Conservation (phyloP, 129 eudicot genomes). For the Dittrichia graveolens region DNA sequence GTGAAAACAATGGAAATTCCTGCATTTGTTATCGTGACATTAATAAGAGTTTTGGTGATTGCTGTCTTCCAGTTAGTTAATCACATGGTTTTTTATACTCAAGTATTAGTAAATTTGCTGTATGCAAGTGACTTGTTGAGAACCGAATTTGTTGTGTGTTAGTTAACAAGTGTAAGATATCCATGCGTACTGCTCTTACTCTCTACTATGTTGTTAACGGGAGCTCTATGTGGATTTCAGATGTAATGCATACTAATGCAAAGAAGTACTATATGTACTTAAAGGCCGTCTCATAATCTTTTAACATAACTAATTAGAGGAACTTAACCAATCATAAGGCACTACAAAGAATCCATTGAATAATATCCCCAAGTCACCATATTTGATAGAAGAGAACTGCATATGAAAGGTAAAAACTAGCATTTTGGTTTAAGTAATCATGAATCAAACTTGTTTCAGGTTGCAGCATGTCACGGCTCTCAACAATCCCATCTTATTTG, state of each 20-base stretch:
- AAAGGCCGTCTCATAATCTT: background rate
- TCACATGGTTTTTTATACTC: background rate
- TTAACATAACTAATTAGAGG: background rate
- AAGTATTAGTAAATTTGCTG: slow-evolving; percentile 13
- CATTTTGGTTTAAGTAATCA: background rate
- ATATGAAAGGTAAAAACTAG: background rate
- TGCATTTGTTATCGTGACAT: background rate
- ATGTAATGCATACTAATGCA: slow-evolving; percentile 20
- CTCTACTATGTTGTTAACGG: slow-evolving; percentile 5
- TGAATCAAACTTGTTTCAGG: background rate
- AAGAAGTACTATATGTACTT: background rate
- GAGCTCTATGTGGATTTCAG: background rate
- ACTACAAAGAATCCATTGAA: slow-evolving; percentile 40
- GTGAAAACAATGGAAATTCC: background rate
- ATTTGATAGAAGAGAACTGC: background rate
- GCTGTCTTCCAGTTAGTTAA: slow-evolving; percentile 16
- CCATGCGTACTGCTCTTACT: background rate
- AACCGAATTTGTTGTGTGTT: background rate
- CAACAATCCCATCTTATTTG: background rate
- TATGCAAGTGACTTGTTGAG: slow-evolving; percentile 26
- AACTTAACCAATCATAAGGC: background rate
- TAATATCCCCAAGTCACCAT: slow-evolving; percentile 26
- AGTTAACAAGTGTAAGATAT: slow-evolving; percentile 7
- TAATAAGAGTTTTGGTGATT: slow-evolving; percentile 26
- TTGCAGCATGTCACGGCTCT: too few species aligned